These are phyloP conservation scores for Cladosporium sp. DNA, from an alignment of 2,329 filamentous ascomycete species.

Conservation along the genomic window DNA sequence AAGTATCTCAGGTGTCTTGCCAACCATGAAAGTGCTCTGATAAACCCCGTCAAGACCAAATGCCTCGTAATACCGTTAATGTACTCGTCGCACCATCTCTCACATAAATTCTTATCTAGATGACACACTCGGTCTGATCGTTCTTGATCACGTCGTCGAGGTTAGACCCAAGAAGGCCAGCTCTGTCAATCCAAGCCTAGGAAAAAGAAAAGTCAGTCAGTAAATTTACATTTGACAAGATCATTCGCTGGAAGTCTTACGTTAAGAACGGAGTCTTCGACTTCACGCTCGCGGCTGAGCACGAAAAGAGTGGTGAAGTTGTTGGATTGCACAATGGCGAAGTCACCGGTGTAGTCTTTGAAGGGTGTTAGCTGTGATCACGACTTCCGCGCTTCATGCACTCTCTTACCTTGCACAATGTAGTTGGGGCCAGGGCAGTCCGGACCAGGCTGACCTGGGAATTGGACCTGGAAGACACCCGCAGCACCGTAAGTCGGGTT, in stretches of 20 bases:
- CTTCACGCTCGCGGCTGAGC: constrained; percentile 20
- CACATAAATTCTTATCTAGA: background rate
- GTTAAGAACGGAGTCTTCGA: constrained; percentile 17
- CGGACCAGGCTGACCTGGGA: constrained; percentile 17
- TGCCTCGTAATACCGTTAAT: too few species aligned
- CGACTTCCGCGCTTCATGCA: too few species aligned
- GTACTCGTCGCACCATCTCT: background rate
- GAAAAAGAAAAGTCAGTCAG: background rate
- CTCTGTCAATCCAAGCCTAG: constrained; percentile 18
- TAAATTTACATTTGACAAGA: background rate
- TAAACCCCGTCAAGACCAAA: too few species aligned
- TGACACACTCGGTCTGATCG: constrained; percentile 18
- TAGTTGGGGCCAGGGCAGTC: constrained; percentile 22
- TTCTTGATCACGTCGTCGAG: constrained; percentile 16
- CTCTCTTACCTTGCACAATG: constrained; percentile 2
- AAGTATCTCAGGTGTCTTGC: too few species aligned
- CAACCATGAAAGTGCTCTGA: too few species aligned
- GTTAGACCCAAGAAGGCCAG: constrained; percentile 17
- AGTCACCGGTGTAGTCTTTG: constrained; percentile 15
- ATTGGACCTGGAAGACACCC: constrained; percentile 19
- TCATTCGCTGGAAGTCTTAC: constrained; percentile 15
- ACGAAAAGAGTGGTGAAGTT: constrained; percentile 22
- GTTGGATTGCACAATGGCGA: constrained; percentile 20
- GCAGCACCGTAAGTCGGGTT: constrained; percentile 17
- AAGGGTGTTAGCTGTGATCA: background rate